Conservation (phyloP, 2,329 filamentous ascomycete genomes). For the Phoma sp. region DNA sequence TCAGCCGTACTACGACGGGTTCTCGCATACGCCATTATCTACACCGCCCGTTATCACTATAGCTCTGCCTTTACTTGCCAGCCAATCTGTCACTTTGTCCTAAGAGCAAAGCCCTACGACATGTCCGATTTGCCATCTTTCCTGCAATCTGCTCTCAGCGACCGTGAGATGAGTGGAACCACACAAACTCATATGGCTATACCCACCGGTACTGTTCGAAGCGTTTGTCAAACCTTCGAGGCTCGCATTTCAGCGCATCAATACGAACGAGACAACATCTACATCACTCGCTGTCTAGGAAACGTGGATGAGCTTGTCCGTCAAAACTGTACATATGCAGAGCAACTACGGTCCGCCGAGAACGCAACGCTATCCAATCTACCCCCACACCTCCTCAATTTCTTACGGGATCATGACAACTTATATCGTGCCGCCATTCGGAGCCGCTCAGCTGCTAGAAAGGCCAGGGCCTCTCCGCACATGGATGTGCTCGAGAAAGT, state of each 20-base stretch:
- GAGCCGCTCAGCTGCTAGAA: background rate
- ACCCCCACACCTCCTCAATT: background rate
- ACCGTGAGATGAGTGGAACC: background rate
- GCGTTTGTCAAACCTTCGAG: background rate
- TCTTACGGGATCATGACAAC: slow-evolving; percentile 15
- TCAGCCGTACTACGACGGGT: background rate
- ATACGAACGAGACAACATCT: background rate
- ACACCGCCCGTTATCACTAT: background rate
- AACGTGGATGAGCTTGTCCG: background rate
- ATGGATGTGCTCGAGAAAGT: slow-evolving; percentile 7
- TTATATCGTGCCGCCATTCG: slow-evolving; percentile 6
- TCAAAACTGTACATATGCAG: slow-evolving; percentile 4
- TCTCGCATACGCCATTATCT: background rate
- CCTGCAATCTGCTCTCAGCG: background rate
- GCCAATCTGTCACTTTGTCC: background rate
- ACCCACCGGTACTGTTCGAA: background rate
- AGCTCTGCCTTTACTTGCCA: background rate
- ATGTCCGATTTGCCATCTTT: background rate
- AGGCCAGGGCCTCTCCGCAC: background rate
- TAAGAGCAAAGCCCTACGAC: no score
- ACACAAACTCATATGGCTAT: background rate
- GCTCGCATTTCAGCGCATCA: background rate
- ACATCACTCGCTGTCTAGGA: background rate
- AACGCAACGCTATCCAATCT: background rate
- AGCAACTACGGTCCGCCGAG: slow-evolving; percentile 4